Conservation (phyloP, 768 basidiomycete species). For the Russula sp. region DNA sequence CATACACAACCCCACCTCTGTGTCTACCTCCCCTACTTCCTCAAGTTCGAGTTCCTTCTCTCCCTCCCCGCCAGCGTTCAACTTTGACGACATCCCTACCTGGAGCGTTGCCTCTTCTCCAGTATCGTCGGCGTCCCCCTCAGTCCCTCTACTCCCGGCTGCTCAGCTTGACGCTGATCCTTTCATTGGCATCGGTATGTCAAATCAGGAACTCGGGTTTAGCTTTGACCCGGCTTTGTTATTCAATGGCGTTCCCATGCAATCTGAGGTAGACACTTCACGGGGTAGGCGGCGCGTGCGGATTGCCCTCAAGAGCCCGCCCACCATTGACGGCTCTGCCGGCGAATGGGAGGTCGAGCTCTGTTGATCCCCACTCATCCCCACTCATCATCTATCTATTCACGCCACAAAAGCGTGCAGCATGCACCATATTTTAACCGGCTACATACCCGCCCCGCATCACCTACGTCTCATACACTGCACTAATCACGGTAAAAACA, state of each 20-base stretch:
- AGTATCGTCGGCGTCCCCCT: conserved; percentile 20
- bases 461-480: conserved; percentile 5
- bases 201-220: conserved; percentile 34
- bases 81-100: conserved; percentile 20
- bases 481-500: conserved; percentile 20
- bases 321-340: conserved; percentile 55
- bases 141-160: conserved; percentile 36
- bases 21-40: conserved; percentile 36
- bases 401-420: conserved; percentile 12
- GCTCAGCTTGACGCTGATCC: conserved; percentile 39
- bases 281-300: conserved; percentile 49
- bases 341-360: conserved; percentile 79
- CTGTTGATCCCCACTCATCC: conserved; percentile 35
- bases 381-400: conserved; percentile 19
- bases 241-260: conserved; percentile 35
- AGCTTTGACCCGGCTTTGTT: conserved; percentile 31
- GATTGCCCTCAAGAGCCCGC: conserved; percentile 61
- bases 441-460: conserved; percentile 11
- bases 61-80: conserved; percentile 27
- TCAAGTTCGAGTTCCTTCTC: conserved; percentile 38
- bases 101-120: conserved; percentile 25
- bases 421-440: conserved; percentile 5
- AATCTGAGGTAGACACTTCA: conserved; percentile 30
- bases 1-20: conserved; percentile 46
- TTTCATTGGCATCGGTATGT: conserved; percentile 50